Evolutionary conservation across 352 stramenopile genomes (phyloP), one percentile per base, ranked within the genome.

Genomic region (Phytophthora ramorum): DNA sequence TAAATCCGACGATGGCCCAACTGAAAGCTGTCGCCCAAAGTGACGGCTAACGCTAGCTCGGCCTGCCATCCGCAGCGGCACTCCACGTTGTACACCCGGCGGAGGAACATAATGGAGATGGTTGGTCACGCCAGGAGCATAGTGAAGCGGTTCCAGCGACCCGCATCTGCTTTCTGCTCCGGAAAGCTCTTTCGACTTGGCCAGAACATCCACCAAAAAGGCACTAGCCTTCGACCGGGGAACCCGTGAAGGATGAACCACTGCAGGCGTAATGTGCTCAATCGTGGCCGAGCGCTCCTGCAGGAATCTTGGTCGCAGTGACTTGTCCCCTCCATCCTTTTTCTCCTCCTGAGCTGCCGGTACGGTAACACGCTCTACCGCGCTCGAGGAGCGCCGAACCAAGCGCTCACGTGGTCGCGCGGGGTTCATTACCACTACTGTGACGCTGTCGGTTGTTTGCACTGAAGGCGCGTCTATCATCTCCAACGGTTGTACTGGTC

Each of bases 221-320:
- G 78, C 54, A 45, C 81, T 78, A 3, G 84, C 81, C 47, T 81
- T 87, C 28, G 83, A 91, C 53, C 84, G 78, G 48, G 76, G 74
- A 14, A 69, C 49, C 16, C 50, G 54, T 24, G 69, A 17, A 2
- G 63, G 47, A 14, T 68, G 54, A 3, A 20, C 10, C 10, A 22
- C 19, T 14, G 28, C 10, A 7, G 58, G 32, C 0, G 61, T 52
- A n/a, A 85, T 43, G 30, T 84, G 62, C 0, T 70, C 63, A 47
- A 86, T 70, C 3, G 83, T 89, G 8, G 70, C 74, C 0, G 83
- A 85, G 2, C 76, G 70, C 37, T 89, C 71, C 41, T 89, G 86
- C 13, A 90, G 63, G 48, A 82, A 91, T 19, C 74, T 71, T 8
- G 75, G 78, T 0, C 71, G 69, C 30, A 81, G 51, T 2, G 69